These are phyloP conservation scores for Ascochyta fabae DNA, from an alignment of 2,329 filamentous ascomycete species.

Conservation along the genomic window DNA sequence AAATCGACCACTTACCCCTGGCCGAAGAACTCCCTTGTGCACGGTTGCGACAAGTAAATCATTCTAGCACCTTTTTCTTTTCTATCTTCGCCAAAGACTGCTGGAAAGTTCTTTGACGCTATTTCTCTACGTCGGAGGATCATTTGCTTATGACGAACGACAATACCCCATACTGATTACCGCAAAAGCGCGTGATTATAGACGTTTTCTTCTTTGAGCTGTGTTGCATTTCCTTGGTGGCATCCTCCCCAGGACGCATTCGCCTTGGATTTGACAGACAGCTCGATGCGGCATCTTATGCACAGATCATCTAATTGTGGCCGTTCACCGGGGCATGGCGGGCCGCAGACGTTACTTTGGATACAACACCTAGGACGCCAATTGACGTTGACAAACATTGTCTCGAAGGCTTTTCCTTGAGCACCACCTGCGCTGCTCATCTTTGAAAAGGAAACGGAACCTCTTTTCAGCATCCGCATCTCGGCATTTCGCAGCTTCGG, in stretches of 20 bases:
- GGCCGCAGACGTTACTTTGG: not conserved
- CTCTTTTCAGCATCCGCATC: conserved; percentile 16
- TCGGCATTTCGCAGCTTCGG: conserved; percentile 18
- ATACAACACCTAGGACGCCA: not conserved
- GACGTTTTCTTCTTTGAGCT: conserved; percentile 28
- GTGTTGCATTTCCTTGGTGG: conserved; percentile 15
- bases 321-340: conserved; percentile 7
- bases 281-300: conserved; percentile 29
- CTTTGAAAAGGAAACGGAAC: conserved; percentile 2
- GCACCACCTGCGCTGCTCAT: not conserved
- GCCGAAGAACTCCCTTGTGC: conserved; percentile 67
- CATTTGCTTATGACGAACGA: conserved; percentile 39
- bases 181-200: conserved; percentile 41
- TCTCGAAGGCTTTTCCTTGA: not conserved
- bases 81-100: conserved; percentile 19
- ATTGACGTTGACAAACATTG: not conserved
- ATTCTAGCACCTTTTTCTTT: conserved; percentile 2
- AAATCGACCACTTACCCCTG: conserved; percentile 60
- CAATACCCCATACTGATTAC: conserved; percentile 34
- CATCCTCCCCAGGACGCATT: conserved; percentile 30
- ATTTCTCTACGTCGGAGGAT: conserved; percentile 30
- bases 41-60: conserved; percentile 56
- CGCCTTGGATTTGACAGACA: conserved; percentile 27
- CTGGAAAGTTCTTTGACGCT: conserved; percentile 24
- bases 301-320: conserved; percentile 22